phyloP scores from a whole-genome alignment of 2,329 filamentous ascomycete genomes.

The Nemania sp. region DNA sequence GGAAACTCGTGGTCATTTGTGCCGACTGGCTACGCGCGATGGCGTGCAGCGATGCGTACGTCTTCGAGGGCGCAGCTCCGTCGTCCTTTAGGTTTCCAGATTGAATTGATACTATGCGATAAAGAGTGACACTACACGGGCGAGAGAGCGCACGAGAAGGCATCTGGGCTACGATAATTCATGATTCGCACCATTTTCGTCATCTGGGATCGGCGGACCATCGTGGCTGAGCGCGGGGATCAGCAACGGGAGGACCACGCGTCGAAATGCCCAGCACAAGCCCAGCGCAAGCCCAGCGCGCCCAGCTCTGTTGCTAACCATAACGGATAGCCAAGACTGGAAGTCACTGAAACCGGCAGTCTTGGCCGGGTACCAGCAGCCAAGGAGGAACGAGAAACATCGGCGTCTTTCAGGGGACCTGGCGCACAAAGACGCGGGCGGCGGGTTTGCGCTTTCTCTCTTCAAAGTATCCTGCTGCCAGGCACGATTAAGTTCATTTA shows the following conservation, averaged over 20 bases:
- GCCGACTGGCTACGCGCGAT: not conserved
- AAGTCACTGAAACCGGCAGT: slow-evolving; percentile 3
- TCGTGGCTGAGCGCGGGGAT: slow-evolving; percentile 1
- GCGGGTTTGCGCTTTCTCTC: too few relatives aligned
- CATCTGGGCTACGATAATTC: not conserved
- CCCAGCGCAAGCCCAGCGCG: not conserved
- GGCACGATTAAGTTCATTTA: too few relatives aligned
- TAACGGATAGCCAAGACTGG: slow-evolving; percentile 5
- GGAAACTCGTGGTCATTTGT: slow-evolving; percentile 6
- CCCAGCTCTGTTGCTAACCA: slow-evolving; percentile 7
- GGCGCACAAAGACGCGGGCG: too few relatives aligned
- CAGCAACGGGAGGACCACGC: not conserved
- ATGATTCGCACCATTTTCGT: slow-evolving; percentile 5
- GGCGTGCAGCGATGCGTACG: not conserved
- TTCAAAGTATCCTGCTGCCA: too few relatives aligned
- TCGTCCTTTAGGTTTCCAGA: not conserved
- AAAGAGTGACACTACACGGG: not conserved
- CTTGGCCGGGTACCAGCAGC: slow-evolving; percentile 1
- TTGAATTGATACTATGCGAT: not conserved
- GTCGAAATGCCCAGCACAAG: slow-evolving; percentile 1
- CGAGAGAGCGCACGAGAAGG: not conserved
- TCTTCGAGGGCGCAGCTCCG: not conserved
- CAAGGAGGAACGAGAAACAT: not conserved
- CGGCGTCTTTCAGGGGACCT: too few relatives aligned
- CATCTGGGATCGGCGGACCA: slow-evolving; percentile 1